Evolutionary conservation across 176 grass and related monocot species (phyloP).

Genomic region (Phyllostachys edulis): DNA sequence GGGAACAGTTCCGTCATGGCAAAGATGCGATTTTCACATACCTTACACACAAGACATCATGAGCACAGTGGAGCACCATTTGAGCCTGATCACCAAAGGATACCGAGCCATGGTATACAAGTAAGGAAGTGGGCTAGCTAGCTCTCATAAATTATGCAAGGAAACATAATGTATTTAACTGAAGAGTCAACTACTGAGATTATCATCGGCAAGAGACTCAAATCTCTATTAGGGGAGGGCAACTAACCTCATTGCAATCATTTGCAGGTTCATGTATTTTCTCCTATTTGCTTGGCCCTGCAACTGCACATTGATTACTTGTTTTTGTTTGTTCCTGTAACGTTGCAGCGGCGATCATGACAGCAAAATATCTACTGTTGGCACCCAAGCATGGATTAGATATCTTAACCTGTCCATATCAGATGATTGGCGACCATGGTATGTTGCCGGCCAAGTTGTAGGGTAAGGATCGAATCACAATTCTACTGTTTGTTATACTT

Average conservation of each 20-base stretch:
- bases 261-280: not conserved
- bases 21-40: conserved; percentile 39
- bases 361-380: conserved; percentile 29
- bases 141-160: not conserved
- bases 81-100: conserved; percentile 40
- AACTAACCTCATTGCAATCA: too few species aligned
- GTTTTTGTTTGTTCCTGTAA: not conserved
- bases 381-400: conserved; percentile 56
- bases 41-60: conserved; percentile 25
- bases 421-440: conserved; percentile 64
- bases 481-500: not conserved
- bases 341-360: conserved; percentile 59
- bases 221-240: not conserved
- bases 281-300: not conserved
- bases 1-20: conserved; percentile 48
- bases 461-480: conserved; percentile 33
- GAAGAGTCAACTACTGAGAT: not conserved
- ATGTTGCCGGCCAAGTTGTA: conserved; percentile 48
- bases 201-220: not conserved
- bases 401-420: conserved; percentile 53
- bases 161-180: not conserved
- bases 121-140: not conserved
- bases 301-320: not conserved
- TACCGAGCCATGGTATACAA: conserved; percentile 21
- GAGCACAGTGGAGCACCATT: conserved; percentile 44